Conservation (phyloP, 2,329 filamentous ascomycete genomes). For the Fusarium mexicanum region DNA sequence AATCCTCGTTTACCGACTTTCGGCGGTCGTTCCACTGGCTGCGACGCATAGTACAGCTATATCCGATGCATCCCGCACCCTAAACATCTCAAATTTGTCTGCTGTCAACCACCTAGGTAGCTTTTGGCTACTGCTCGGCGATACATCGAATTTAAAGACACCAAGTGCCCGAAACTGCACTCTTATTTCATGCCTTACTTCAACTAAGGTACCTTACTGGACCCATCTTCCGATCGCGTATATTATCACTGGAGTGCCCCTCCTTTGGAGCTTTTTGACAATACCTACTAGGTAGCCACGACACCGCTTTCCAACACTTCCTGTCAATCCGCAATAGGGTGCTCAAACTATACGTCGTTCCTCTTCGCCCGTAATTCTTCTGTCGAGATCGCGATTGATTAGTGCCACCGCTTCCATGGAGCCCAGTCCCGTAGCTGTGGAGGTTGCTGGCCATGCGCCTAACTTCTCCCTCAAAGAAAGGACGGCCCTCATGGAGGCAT, state of each 20-base stretch:
- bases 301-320: neutral
- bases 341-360: neutral
- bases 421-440: slow-evolving; percentile 45
- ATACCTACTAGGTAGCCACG: neutral
- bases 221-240: slow-evolving; percentile 1
- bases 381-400: neutral
- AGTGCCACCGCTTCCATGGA: slow-evolving; percentile 39
- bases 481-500: slow-evolving; percentile 67
- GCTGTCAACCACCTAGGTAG: neutral
- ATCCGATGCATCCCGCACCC: neutral
- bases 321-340: neutral
- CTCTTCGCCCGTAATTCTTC: neutral
- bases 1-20: neutral
- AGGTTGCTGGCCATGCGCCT: slow-evolving; percentile 37
- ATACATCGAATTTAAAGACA: neutral
- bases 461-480: slow-evolving; percentile 48
- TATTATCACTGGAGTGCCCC: slow-evolving; percentile 9
- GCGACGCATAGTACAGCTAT: neutral
- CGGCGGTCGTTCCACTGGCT: neutral
- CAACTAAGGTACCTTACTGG: neutral
- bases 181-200: neutral
- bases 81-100: neutral
- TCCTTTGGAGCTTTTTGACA: neutral
- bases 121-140: neutral
- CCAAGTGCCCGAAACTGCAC: neutral